A percentile compares a stretch with the other conserved stretches of the same genome.
These are phyloP conservation scores for Ogataea allantospora DNA, from an alignment of 805 yeast species.

Conservation along the genomic window DNA sequence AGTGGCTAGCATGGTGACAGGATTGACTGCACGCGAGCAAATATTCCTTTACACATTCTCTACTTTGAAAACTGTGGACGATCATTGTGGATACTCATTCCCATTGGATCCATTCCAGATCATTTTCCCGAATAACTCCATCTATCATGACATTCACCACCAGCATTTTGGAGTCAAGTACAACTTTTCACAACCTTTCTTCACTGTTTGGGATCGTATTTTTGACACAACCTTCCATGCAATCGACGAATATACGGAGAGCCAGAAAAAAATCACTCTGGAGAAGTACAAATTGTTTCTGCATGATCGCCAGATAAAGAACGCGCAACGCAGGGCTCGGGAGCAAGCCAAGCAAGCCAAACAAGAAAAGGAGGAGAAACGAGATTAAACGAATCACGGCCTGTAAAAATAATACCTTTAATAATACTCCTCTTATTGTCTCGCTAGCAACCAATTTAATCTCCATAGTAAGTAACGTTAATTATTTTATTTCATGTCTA, in stretches of 20 bases:
- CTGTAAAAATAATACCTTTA: conserved; percentile 1
- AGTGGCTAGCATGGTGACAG: conserved; percentile 61
- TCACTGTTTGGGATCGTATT: conserved; percentile 85
- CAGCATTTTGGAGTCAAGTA: conserved; percentile 93
- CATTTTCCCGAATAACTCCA: conserved; percentile 90
- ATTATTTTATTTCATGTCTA: conserved; percentile 1
- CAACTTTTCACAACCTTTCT: conserved; percentile 94
- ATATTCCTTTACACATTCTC: conserved; percentile 77
- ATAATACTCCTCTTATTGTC: background rate
- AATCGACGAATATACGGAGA: conserved; percentile 59
- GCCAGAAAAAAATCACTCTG: conserved; percentile 67
- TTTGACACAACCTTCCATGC: conserved; percentile 71
- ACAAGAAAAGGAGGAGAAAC: background rate
- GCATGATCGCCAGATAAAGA: conserved; percentile 33
- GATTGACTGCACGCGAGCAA: conserved; percentile 74
- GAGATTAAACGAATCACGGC: conserved; percentile 5
- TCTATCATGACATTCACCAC: conserved; percentile 96
- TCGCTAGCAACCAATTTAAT: background rate
- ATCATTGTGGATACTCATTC: conserved; percentile 95
- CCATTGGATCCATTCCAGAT: conserved; percentile 91
- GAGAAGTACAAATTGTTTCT: conserved; percentile 62
- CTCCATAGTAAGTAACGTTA: too few species aligned
- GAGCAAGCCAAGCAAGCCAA: conserved; percentile 2
- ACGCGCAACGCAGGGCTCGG: conserved; percentile 7
- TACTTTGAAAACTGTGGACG: conserved; percentile 95